Conservation (phyloP, 352 stramenopile genomes). For the Globisporangium cylindrosporum region DNA sequence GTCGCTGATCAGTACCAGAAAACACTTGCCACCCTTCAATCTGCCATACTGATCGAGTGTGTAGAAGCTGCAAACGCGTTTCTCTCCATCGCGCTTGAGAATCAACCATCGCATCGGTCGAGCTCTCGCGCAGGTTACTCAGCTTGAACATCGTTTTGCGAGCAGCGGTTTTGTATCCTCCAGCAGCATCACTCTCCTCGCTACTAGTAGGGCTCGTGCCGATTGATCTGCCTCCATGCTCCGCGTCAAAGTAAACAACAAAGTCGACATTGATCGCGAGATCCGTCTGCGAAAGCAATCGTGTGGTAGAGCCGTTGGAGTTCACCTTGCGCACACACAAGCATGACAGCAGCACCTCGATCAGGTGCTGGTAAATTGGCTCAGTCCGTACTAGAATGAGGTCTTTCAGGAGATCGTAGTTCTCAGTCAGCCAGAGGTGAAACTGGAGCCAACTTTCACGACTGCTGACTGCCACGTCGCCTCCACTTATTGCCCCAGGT, state of each 20-base stretch:
- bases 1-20: background rate
- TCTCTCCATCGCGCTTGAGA: constrained; percentile 33
- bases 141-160: constrained; percentile 43
- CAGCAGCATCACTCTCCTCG: constrained; percentile 16
- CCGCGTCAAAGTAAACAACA: constrained; percentile 22
- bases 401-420: constrained; percentile 60
- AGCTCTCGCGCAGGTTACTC: constrained; percentile 31
- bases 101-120: constrained; percentile 38
- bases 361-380: constrained; percentile 49
- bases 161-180: constrained; percentile 17
- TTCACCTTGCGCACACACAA: constrained; percentile 41
- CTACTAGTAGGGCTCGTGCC: constrained; percentile 16
- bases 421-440: constrained; percentile 74
- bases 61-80: constrained; percentile 28
- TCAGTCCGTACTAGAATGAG: constrained; percentile 64
- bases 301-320: constrained; percentile 17
- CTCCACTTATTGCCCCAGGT: background rate
- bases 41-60: constrained; percentile 47
- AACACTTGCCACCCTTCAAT: constrained; percentile 28
- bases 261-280: constrained; percentile 37
- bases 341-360: constrained; percentile 53
- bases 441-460: constrained; percentile 74
- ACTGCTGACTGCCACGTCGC: constrained; percentile 15
- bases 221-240: constrained; percentile 15
- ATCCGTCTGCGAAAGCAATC: constrained; percentile 22